Conservation (phyloP, 345 rosid genomes). For the Boechera divaricarpa region DNA sequence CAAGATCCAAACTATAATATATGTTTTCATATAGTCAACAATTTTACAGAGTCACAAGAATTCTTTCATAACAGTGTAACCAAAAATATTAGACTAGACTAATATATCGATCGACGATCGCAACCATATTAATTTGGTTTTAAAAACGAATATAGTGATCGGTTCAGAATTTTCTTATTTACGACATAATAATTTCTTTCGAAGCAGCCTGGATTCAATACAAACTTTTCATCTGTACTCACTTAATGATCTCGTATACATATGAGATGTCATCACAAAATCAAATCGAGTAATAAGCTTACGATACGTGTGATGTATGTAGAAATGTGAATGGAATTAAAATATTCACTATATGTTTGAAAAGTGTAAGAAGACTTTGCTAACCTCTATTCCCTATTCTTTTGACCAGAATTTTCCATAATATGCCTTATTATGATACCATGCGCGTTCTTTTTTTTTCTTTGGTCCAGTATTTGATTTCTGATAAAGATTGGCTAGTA, state of each 20-base stretch:
- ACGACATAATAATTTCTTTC: too few species aligned
- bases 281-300: slow-evolving; percentile 8
- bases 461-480: neutral
- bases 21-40: too few species aligned
- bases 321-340: slow-evolving; percentile 14
- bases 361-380: slow-evolving; percentile 8
- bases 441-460: slow-evolving; percentile 4
- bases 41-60: too few species aligned
- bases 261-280: slow-evolving; percentile 26
- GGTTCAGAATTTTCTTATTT: too few species aligned
- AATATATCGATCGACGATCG: too few species aligned
- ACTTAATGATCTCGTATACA: neutral
- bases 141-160: too few species aligned
- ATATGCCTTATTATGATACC: slow-evolving; percentile 13
- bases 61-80: neutral
- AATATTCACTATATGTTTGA: slow-evolving; percentile 10
- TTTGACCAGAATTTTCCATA: slow-evolving; percentile 30
- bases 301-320: slow-evolving; percentile 2
- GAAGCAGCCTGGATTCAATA: too few species aligned
- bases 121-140: too few species aligned
- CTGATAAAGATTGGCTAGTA: neutral
- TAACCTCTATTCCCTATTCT: slow-evolving; percentile 25
- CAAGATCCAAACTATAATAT: too few species aligned
- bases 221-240: too few species aligned
- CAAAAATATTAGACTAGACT: too few species aligned